Percentiles rank a stretch among this genome's conserved stretches.
phyloP scores from a whole-genome alignment of 2,329 filamentous ascomycete genomes.

The Leptographium flavum region DNA sequence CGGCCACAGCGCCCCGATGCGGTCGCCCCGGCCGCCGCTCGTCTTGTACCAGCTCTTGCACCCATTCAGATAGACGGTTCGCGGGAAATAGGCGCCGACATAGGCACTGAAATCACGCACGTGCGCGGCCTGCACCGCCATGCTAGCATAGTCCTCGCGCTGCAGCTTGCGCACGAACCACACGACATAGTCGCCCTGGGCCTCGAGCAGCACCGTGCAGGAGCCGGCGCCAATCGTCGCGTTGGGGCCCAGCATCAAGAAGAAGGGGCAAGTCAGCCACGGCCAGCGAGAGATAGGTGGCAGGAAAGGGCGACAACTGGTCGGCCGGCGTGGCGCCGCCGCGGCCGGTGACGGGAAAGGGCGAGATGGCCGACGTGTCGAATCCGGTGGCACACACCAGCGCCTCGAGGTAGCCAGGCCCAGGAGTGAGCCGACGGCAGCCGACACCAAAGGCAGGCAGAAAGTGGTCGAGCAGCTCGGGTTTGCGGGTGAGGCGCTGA shows the following conservation, averaged over 20 bases:
- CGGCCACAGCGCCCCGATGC: conserved; percentile 7
- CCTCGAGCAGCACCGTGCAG: conserved; percentile 5
- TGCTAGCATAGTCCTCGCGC: not conserved
- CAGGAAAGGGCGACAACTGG: conserved; percentile 17
- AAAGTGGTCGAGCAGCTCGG: not conserved
- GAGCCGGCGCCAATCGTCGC: conserved; percentile 6
- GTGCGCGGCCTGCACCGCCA: conserved; percentile 4
- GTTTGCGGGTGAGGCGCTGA: not conserved
- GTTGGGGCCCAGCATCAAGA: conserved; percentile 6
- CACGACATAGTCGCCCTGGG: conserved; percentile 4
- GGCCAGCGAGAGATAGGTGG: conserved; percentile 5
- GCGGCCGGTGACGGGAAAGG: conserved; percentile 17
- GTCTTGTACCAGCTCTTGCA: conserved; percentile 17
- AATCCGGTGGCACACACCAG: conserved; percentile 28
- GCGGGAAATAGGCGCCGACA: conserved; percentile 17
- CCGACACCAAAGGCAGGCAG: conserved; percentile 16
- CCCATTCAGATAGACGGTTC: conserved; percentile 15
- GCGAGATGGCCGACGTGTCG: conserved; percentile 16
- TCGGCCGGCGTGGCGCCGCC: conserved; percentile 9
- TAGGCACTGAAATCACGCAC: conserved; percentile 15
- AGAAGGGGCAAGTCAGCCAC: conserved; percentile 6
- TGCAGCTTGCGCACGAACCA: conserved; percentile 2
- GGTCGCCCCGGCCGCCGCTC: conserved; percentile 11
- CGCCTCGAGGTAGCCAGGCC: conserved; percentile 26
- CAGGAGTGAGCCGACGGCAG: conserved; percentile 26